Percentiles rank a stretch among this genome's conserved stretches.
These are phyloP conservation scores for Paramecium primaurelia DNA, from an alignment of 73 alveolate genomes.

Conservation along the genomic window DNA sequence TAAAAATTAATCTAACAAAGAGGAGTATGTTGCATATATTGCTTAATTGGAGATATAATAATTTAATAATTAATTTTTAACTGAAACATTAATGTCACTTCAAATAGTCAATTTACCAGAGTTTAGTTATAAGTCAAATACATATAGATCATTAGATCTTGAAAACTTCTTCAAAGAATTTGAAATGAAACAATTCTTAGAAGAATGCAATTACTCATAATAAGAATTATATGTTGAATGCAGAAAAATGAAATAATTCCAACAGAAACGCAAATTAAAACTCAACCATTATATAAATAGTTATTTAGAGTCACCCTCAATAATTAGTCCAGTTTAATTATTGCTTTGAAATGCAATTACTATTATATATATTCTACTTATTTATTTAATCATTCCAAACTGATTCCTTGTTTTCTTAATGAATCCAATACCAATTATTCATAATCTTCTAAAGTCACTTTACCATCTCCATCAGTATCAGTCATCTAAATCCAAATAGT, in stretches of 20 bases:
- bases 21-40: neutral
- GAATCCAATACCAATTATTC: conserved; percentile 51
- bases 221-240: conserved; percentile 37
- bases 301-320: conserved; percentile 26
- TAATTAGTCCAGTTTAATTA: conserved; percentile 42
- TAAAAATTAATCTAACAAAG: neutral
- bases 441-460: conserved; percentile 53
- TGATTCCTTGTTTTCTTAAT: conserved; percentile 47
- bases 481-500: conserved; percentile 53
- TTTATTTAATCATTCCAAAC: conserved; percentile 36
- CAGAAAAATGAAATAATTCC: neutral
- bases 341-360: conserved; percentile 3
- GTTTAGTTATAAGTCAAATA: neutral
- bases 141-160: neutral
- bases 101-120: conserved; percentile 32
- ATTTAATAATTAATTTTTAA: conserved; percentile 8
- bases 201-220: neutral
- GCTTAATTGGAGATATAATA: neutral
- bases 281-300: neutral
- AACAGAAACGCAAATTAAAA: conserved; percentile 3
- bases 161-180: conserved; percentile 38
- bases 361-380: neutral
- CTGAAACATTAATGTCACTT: conserved; percentile 23
- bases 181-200: conserved; percentile 19
- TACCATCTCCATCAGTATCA: conserved; percentile 62